Evolutionary conservation across 257 asterid genomes (phyloP).

Genomic region (Capsicum chinense): DNA sequence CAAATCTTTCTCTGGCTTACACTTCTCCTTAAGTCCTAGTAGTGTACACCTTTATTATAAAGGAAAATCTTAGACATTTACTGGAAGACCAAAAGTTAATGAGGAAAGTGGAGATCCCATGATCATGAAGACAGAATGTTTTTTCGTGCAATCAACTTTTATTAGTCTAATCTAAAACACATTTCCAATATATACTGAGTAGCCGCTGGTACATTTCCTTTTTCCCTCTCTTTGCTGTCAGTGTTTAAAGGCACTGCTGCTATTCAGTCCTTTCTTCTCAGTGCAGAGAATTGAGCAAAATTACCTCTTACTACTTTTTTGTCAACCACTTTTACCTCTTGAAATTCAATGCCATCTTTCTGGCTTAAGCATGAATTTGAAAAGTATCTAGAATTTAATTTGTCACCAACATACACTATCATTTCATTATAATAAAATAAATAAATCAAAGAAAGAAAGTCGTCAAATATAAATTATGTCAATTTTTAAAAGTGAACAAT

Average conservation of each 20-base stretch:
- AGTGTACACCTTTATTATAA: not conserved
- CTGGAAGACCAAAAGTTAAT: slow-evolving; percentile 15
- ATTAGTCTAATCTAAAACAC: slow-evolving; percentile 13
- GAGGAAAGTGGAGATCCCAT: not conserved
- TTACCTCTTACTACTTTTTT: slow-evolving; percentile 9
- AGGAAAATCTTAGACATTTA: not conserved
- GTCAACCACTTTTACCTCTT: slow-evolving; percentile 19
- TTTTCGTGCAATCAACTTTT: slow-evolving; percentile 22
- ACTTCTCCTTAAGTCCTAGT: not conserved
- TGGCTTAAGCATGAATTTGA: slow-evolving; percentile 30
- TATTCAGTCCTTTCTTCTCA: not conserved
- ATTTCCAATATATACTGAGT: not conserved
- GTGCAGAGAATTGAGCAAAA: not conserved
- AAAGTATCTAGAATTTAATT: not conserved
- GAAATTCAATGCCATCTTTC: not conserved
- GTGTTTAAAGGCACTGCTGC: slow-evolving; percentile 24
- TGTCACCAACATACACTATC: not conserved
- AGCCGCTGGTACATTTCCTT: not conserved
- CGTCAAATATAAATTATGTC: not conserved
- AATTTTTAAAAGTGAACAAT: not conserved
- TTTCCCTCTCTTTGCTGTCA: not conserved
- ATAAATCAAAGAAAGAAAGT: too few relatives aligned
- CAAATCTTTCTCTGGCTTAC: not conserved
- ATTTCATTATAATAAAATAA: not conserved
- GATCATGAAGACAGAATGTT: not conserved